These are phyloP conservation scores for Rubia balearica DNA, from an alignment of 305 asterid species.

Conservation along the genomic window DNA sequence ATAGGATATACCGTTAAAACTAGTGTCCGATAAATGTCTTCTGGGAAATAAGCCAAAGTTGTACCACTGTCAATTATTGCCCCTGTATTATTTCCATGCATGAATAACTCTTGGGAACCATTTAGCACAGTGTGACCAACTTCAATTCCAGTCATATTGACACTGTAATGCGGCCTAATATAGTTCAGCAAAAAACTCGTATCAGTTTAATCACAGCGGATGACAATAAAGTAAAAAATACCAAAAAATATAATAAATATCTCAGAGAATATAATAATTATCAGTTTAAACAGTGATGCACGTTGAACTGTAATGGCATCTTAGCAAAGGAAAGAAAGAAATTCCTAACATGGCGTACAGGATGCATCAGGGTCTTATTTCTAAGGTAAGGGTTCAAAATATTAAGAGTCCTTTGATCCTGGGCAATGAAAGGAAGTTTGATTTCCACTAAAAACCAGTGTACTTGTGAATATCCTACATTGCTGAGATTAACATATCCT, in stretches of 20 bases:
- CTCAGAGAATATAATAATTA: neutral
- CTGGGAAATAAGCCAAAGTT: slow-evolving; percentile 93
- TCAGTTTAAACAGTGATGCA: no score
- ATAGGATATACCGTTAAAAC: slow-evolving; percentile 54
- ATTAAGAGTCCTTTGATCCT: neutral
- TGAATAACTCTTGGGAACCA: slow-evolving; percentile 52
- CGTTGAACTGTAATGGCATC: neutral
- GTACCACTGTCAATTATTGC: slow-evolving; percentile 98
- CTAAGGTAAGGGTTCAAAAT: neutral
- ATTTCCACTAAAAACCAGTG: neutral
- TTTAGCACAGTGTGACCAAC: slow-evolving; percentile 62
- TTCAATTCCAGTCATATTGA: slow-evolving; percentile 87
- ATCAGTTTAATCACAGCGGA: neutral
- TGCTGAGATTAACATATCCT: neutral
- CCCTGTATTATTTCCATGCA: slow-evolving; percentile 58
- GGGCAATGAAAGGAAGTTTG: neutral
- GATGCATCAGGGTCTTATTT: neutral
- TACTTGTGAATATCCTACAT: neutral
- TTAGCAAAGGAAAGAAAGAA: no score
- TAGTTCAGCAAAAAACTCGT: neutral
- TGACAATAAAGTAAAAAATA: neutral
- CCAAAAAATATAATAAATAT: neutral
- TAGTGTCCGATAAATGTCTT: slow-evolving; percentile 62
- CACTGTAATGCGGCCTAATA: slow-evolving; percentile 92
- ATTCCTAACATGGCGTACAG: neutral